Evolutionary conservation across 768 basidiomycete genomes (phyloP), one percentile per base, ranked within the genome.

Genomic region (Serendipita sp.): DNA sequence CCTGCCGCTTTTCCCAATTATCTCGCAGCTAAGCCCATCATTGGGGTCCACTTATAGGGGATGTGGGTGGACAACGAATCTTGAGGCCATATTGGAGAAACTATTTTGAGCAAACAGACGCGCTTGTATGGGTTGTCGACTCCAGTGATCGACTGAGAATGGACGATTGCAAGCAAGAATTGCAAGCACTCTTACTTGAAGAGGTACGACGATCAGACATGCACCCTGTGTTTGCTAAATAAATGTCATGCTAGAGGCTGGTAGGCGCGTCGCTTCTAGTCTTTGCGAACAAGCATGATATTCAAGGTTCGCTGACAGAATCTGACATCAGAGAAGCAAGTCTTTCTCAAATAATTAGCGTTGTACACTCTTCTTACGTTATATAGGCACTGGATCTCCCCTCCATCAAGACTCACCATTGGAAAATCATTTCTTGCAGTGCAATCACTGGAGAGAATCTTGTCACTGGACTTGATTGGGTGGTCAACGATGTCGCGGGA

Each of bases 101-200:
- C 74, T 98, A 98, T 76, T 98, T 98, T 69, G 96, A 99, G 75
- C 91, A 93, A 75, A 98, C 96, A 8, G 96, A 98, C 75, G 95
- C 89, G 4, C 79, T 99, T 48, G 92, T 98, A 38, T 99, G 96
- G 96, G 95, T 99, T 16, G 94, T 99, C 46, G 96, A 99, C 77
- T 95, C 93, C 0, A 83, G 88, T 44, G 95, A 98, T 76, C 81
- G 89, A 46, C 79, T 91, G 77, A 82, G 96, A 67, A 90, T 96
- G 81, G 75, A 78, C 58, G 94, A 98, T 73, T 98, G 95, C 76
- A 87, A 81, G 71, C 78, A 84, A 58, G 96, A 99, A 75, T 79
- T 98, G 23, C 85, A 88, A 69, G 85, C 80, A 69, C 80, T 99
- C 54, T 79, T 98, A 63, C 82, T 85, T 18, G 94, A 98, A 80